Base-by-base conservation (phyloP, 371 early-diverging fungal genomes). In the Umbelopsis sp. region DNA sequence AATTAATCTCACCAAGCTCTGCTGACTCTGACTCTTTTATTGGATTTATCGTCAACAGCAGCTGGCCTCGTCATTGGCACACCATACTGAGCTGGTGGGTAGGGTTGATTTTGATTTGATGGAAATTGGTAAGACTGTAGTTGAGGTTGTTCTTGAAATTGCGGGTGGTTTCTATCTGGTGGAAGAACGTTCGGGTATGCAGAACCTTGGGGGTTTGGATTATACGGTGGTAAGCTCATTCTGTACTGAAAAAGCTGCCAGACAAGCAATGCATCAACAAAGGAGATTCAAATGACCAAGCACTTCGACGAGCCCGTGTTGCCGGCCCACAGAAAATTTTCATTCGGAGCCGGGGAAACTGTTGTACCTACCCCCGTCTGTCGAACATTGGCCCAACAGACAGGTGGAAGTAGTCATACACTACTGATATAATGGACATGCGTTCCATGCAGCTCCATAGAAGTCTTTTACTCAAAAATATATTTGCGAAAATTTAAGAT, bases 11-110 rank as follows among this genome's bases (percentile, higher is more conserved):
- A 82, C 83, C 83, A 82, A 62, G 83, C 83, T 69, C 83, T 57
- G 44, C 77, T 82, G 3, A 80, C 78, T 52, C 83, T 73, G 32
- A 74, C 74, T 37, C 83, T 72, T 70, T 77, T 75, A 7, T 50
- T 35, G 16, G 73, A 71, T 18, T 65, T 66, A 2, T 68, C 68
- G 24, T 69, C 67, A 10, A 53, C 57, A 35, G 57, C 32, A 6
- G 35, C 32, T 35, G 57, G 57, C 6, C 57, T 29, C 18, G 57
- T 11, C 35, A 57, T 29, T 57, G 57, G 57, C 29, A 57, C 16
- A 11, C 57, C 57, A 57, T 35, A 57, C 32, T 57, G 57, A 35
- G 32, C 29, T 5, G 57, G 18, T 16, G 57, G 12, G 35, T 57
- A 57, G 4, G 35, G 35, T n/a, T 57, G 57, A 35, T 18, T 18